Evolutionary conservation across 495 filamentous ascomycete species (phyloP).

Genomic region (Hypoxylon perforatum): DNA sequence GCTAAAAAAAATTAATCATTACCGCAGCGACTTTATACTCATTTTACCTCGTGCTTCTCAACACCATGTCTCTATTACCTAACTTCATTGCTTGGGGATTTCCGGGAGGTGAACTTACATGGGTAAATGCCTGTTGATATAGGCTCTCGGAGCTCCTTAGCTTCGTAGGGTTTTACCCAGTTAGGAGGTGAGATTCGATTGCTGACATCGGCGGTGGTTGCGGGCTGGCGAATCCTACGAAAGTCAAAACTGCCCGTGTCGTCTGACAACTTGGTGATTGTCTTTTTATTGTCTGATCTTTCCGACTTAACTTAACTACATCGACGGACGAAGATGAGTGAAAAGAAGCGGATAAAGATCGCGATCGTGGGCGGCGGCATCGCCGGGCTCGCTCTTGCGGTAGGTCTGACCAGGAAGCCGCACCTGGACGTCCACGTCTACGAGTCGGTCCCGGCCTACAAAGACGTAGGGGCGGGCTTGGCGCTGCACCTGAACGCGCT

Average conservation of each 20-base stretch:
- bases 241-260: slow-evolving; percentile 15
- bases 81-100: no score
- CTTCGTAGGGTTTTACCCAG: neutral
- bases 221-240: neutral
- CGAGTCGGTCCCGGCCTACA: slow-evolving; percentile 43
- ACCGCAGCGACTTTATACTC: no score
- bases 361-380: slow-evolving; percentile 54
- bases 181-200: neutral
- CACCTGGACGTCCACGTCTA: slow-evolving; percentile 50
- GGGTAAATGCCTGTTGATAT: no score
- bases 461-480: slow-evolving; percentile 53
- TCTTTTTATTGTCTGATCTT: neutral
- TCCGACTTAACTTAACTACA: neutral
- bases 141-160: neutral
- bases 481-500: slow-evolving; percentile 53
- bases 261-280: neutral
- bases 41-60: no score
- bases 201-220: slow-evolving; percentile 28
- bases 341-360: slow-evolving; percentile 35
- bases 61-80: no score
- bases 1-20: no score
- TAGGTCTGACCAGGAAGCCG: slow-evolving; percentile 44
- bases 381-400: slow-evolving; percentile 50
- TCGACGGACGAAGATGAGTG: slow-evolving; percentile 11
- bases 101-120: no score